Evolutionary conservation across 805 yeast species (phyloP).

Genomic region (Spathaspora passalidarum): DNA sequence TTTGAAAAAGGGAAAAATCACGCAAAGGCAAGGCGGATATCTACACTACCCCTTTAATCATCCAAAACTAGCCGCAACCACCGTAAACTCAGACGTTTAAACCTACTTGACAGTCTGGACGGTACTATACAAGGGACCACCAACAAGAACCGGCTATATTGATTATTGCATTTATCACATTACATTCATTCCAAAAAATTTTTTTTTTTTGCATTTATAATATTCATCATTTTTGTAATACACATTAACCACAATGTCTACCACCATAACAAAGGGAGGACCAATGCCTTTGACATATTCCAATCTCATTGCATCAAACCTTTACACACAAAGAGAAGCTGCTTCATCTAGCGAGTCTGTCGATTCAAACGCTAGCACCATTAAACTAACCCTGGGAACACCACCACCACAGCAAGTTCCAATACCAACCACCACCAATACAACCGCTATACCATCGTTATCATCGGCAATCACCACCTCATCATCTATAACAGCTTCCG

Average conservation of each 20-base stretch:
- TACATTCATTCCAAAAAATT: neutral
- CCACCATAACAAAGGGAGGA: slow-evolving; percentile 2
- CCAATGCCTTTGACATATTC: slow-evolving; percentile 6
- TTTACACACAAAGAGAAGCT: slow-evolving; percentile 1
- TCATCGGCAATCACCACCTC: neutral
- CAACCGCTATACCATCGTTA: neutral
- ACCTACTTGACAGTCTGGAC: too few species aligned
- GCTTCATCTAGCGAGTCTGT: slow-evolving; percentile 5
- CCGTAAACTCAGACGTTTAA: too few species aligned
- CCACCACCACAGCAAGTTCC: slow-evolving; percentile 3
- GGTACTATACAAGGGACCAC: too few species aligned
- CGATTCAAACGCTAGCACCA: slow-evolving; percentile 6
- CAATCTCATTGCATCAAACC: slow-evolving; percentile 4
- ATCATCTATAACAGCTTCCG: neutral
- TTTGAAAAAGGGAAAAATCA: neutral
- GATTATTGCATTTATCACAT: neutral
- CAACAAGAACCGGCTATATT: too few species aligned
- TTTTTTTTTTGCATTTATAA: neutral
- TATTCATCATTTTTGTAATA: too few species aligned
- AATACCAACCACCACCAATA: neutral
- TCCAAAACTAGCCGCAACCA: too few species aligned
- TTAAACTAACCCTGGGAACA: slow-evolving; percentile 5
- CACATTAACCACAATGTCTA: slow-evolving; percentile 1
- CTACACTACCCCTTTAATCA: too few species aligned
- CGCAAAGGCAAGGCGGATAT: neutral